Evolutionary conservation across 208 protist species (phyloP).

Genomic region (Plasmodiophora brassicae): DNA sequence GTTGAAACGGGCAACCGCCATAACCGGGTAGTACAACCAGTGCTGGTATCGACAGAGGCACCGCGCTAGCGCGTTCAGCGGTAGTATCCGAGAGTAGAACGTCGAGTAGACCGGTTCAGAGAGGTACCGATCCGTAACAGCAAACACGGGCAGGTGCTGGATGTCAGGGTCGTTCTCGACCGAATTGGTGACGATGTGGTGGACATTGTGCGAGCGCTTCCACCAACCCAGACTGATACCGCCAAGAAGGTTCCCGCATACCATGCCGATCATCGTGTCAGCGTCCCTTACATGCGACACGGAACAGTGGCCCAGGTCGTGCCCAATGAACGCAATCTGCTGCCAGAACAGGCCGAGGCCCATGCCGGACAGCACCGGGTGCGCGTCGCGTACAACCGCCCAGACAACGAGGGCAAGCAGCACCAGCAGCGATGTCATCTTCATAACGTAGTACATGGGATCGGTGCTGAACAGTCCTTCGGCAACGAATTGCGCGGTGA

Average conservation of each 20-base stretch:
- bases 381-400: background rate
- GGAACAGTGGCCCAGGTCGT: conserved; percentile 40
- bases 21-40: conserved; percentile 51
- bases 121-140: too few species aligned
- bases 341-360: conserved; percentile 37
- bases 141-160: conserved; percentile 54
- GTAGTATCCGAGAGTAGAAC: conserved; percentile 9
- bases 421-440: background rate
- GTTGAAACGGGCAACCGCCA: conserved; percentile 49
- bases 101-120: background rate
- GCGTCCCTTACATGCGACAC: background rate
- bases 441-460: background rate
- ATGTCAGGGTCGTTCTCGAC: conserved; percentile 44
- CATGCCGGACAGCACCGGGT: background rate
- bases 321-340: conserved; percentile 43
- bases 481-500: background rate
- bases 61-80: conserved; percentile 1
- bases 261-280: background rate
- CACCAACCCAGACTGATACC: conserved; percentile 32
- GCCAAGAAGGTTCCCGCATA: background rate
- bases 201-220: conserved; percentile 51
- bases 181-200: conserved; percentile 50
- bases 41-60: conserved; percentile 44
- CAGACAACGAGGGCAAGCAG: background rate
- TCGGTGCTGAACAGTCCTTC: conserved; percentile 30